phyloP scores from a whole-genome alignment of 768 basidiomycete genomes.

The Clathrus columnatus region DNA sequence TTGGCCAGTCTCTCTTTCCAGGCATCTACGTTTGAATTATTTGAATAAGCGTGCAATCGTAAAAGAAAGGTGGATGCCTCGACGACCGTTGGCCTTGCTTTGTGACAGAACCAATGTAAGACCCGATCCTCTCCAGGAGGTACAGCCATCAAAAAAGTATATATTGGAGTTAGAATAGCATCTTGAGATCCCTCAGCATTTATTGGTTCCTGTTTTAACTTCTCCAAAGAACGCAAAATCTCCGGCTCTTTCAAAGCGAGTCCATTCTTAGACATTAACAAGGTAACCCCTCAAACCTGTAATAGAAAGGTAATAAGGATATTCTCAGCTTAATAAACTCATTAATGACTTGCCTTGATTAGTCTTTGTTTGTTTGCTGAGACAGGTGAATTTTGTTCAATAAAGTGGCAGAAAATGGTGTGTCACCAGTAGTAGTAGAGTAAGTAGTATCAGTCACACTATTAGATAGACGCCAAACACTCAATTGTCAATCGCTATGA shows the following conservation, averaged over 20 bases:
- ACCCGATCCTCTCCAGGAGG: conserved; percentile 29
- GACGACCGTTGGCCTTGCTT: conserved; percentile 43
- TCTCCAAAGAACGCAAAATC: conserved; percentile 41
- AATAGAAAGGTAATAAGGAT: too few relatives aligned
- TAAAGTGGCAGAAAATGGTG: too few relatives aligned
- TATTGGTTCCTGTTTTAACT: conserved; percentile 50
- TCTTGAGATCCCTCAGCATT: conserved; percentile 41
- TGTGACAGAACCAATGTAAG: conserved; percentile 77
- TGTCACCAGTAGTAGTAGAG: too few relatives aligned
- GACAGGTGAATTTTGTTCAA: too few relatives aligned
- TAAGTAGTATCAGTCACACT: too few relatives aligned
- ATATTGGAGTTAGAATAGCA: conserved; percentile 40
- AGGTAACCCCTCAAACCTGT: too few relatives aligned
- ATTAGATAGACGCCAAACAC: too few relatives aligned
- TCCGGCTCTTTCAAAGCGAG: conserved; percentile 17
- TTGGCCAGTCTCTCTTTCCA: conserved; percentile 54
- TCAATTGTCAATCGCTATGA: too few relatives aligned
- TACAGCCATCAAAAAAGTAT: conserved; percentile 43
- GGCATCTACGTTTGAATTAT: conserved; percentile 40
- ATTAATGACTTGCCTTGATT: too few relatives aligned
- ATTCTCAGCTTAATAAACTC: too few relatives aligned
- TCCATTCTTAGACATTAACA: background rate
- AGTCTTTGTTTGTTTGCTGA: too few relatives aligned
- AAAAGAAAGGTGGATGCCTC: conserved; percentile 76
- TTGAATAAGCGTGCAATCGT: conserved; percentile 72